These are phyloP conservation scores for Pythium grandisporangium DNA, from an alignment of 352 stramenopile genomes.

Conservation along the genomic window DNA sequence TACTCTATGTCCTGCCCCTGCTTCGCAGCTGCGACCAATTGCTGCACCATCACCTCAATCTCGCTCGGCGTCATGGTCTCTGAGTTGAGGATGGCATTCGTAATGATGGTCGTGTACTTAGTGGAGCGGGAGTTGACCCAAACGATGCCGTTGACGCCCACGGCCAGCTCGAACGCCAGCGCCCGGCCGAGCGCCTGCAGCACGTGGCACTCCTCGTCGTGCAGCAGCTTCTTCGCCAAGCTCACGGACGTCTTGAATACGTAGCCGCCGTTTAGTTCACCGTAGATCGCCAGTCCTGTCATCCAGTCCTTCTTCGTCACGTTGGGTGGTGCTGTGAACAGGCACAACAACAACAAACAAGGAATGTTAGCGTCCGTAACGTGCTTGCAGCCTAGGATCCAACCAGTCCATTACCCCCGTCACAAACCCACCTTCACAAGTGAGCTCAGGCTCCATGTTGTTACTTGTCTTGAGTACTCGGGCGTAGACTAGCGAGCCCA, in stretches of 20 bases:
- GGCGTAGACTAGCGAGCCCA: constrained; percentile 93
- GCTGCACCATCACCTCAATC: constrained; percentile 67
- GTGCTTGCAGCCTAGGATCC: too few relatives aligned
- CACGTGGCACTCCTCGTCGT: constrained; percentile 70
- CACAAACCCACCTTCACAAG: constrained; percentile 89
- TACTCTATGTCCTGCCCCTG: too few relatives aligned
- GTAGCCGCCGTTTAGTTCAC: constrained; percentile 90
- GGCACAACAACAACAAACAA: neutral
- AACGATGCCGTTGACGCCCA: constrained; percentile 94
- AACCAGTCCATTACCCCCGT: too few relatives aligned
- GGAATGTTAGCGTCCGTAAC: neutral
- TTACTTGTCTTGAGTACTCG: constrained; percentile 82
- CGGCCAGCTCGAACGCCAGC: constrained; percentile 92
- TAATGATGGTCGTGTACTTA: constrained; percentile 80
- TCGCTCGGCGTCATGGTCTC: constrained; percentile 79
- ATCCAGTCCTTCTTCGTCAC: constrained; percentile 97
- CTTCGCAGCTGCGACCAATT: constrained; percentile 63
- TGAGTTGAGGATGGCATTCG: constrained; percentile 85
- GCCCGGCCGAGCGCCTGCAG: constrained; percentile 73
- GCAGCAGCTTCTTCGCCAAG: constrained; percentile 63
- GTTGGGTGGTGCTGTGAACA: constrained; percentile 56
- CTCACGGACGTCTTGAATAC: constrained; percentile 82
- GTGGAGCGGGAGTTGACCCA: constrained; percentile 91
- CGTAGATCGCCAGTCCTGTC: constrained; percentile 95
- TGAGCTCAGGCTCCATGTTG: constrained; percentile 92